These are phyloP conservation scores for Colletotrichum horii DNA, from an alignment of 2,329 filamentous ascomycete genomes.

Conservation along the genomic window DNA sequence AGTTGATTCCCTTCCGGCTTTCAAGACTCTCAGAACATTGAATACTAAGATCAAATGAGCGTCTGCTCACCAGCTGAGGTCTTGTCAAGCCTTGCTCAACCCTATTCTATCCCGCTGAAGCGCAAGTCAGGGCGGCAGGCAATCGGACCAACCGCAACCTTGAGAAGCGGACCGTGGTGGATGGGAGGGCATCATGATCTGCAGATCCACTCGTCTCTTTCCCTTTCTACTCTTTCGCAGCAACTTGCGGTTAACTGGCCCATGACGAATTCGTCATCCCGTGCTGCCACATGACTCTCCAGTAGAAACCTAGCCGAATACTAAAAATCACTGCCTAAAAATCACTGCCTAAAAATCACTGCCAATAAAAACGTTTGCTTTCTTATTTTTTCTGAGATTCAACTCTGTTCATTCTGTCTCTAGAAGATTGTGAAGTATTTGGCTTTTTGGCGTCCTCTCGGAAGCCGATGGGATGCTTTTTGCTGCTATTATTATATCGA, in stretches of 20 bases:
- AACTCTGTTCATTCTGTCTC: fast-evolving
- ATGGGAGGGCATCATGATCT: background rate
- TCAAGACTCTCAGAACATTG: background rate
- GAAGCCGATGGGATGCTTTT: background rate
- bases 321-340: background rate
- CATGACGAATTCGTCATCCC: background rate
- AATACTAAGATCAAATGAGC: background rate
- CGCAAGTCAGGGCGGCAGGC: background rate
- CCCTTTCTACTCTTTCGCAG: background rate
- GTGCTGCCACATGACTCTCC: fast-evolving
- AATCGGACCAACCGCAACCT: background rate
- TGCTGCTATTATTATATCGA: background rate
- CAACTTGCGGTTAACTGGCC: background rate
- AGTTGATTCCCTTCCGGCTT: background rate
- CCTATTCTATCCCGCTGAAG: background rate
- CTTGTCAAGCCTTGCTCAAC: background rate
- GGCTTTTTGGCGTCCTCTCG: background rate
- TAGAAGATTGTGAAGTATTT: background rate
- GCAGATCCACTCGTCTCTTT: background rate
- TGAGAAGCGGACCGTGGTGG: background rate
- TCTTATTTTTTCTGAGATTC: background rate
- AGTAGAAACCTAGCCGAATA: too few species aligned
- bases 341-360: fast-evolving
- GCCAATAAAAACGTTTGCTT: background rate
- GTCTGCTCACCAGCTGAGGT: background rate